Base-by-base conservation (phyloP, 306 rosid species). In the Fagus sylvatica region DNA sequence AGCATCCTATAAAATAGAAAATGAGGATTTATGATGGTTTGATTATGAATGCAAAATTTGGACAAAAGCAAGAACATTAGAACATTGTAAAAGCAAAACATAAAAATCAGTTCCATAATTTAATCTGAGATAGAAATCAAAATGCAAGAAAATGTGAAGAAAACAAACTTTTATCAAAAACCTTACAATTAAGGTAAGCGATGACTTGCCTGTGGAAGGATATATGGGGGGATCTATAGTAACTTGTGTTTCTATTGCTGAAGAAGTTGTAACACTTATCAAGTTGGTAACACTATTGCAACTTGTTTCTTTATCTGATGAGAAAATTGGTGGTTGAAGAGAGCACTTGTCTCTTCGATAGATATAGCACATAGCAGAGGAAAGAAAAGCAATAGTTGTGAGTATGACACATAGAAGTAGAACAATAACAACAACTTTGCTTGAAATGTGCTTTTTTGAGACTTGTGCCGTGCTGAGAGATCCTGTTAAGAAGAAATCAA, bases 251-350 rank as follows among this genome's bases (percentile, higher is more conserved):
- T 87, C 93, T 57, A 82, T 76, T 43, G 80, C 46, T 22, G 91
- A 89, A 74, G 80, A 86, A 46, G 82, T 85, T 79, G 73, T 90
- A 7, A 78, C 84, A 82, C 91, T 88, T 71, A 91, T 82, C 74
- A 95, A 85, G 84, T 88, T 81, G 79, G 90, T 60, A 61, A 87
- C 85, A 79, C 93, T 93, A 78, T 78, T 86, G 83, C 54, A 88
- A 89, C 96, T 87, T 3, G 91, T 82, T 85, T 85, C 93, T 71
- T 82, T 91, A 65, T 88, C 97, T 64, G 89, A 78, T 49, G 90
- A 88, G 61, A 83, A 79, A 69, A 82, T 61, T 55, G 92, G 84
- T 39, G 89, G 64, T 76, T 86, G 91, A 76, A 83, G 75, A 61
- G 79, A 73, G 80, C 48, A 55, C 72, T 80, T 85, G 56, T 86